Base-by-base conservation (phyloP, 805 yeast genomes). In the Candida nemodendra region DNA sequence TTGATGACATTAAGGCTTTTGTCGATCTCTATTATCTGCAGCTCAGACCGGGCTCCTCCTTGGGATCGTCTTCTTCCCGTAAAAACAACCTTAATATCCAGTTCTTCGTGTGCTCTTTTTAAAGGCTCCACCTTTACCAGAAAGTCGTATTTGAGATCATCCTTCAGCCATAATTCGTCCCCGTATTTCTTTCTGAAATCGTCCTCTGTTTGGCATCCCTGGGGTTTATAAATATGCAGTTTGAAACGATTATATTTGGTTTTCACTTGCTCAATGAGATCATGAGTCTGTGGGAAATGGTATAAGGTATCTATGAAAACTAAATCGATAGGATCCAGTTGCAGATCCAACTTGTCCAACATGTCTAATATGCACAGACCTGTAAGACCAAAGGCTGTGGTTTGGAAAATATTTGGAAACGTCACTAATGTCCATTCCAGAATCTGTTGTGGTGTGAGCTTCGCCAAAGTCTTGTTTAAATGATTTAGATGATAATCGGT, bases 311-410 rank as follows among this genome's bases (percentile, higher is more conserved):
- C 97, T 32, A 90, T 71, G 59, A 91, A 91, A 2, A 91, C 82
- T 39, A 90, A 67, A 38, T 89, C 95, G 5, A 85, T 68, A 0
- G 81, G 73, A 28, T 48, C 54, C 15, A 17, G 14, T 45, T 34
- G 33, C 2, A 40, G 26, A 3, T 47, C 57, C 32, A 81, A 51
- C 54, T 79, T 77, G 22, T 84, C 72, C 19, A 90, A 62, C 74
- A 90, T 84, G 59, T 90, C 96, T 29, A 86, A 69, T 9, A 91
- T 90, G 21, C 84, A 95, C 42, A 91, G 64, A 0, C 98, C 98
- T 1, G 96, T 86, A 32, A 91, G 71, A 0, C 98, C 98, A 64
- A 91, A 89, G 1, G 98, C 98, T 0, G 98, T 88, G 2, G 96
- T 89, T 63, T 91, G 98, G 55, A 60, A 90, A 26, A 91, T 66